Evolutionary conservation across 192 early-diverging fungal genomes (phyloP).

Genomic region (Linnemannia schmuckeri): DNA sequence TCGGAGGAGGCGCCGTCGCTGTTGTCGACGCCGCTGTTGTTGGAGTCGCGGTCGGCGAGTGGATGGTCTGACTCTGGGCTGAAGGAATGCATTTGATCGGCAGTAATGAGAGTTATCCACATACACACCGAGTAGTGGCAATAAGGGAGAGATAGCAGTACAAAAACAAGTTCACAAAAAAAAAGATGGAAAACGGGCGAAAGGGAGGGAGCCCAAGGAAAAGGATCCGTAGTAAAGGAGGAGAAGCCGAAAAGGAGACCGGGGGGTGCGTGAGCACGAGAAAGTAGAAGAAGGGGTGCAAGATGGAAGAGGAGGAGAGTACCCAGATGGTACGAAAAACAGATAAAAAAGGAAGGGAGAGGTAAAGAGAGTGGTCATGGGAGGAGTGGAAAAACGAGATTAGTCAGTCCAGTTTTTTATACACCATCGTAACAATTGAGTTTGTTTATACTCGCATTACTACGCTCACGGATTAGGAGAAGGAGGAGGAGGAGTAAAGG

Average conservation of each 20-base stretch:
- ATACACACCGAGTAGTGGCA: neutral
- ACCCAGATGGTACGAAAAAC: neutral
- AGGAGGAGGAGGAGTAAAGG: neutral
- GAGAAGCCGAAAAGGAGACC: neutral
- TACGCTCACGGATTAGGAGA: neutral
- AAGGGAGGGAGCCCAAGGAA: neutral
- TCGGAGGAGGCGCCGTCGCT: neutral
- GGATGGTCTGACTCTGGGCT: neutral
- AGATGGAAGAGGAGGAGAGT: neutral
- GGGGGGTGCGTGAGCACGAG: neutral
- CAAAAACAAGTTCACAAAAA: neutral
- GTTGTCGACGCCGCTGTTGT: constrained; percentile 1
- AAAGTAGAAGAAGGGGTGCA: neutral
- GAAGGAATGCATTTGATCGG: neutral
- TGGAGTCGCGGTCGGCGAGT: neutral
- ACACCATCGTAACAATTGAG: neutral
- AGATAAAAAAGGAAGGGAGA: neutral
- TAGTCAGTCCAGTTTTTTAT: neutral
- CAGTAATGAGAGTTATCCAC: no score
- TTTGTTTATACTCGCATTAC: neutral
- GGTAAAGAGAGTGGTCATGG: neutral
- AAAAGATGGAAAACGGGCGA: neutral
- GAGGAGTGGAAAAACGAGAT: neutral
- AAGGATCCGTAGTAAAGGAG: neutral
- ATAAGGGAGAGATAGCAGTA: neutral